Conservation (phyloP, 2,329 filamentous ascomycete species). For the Parastagonospora avenae region DNA sequence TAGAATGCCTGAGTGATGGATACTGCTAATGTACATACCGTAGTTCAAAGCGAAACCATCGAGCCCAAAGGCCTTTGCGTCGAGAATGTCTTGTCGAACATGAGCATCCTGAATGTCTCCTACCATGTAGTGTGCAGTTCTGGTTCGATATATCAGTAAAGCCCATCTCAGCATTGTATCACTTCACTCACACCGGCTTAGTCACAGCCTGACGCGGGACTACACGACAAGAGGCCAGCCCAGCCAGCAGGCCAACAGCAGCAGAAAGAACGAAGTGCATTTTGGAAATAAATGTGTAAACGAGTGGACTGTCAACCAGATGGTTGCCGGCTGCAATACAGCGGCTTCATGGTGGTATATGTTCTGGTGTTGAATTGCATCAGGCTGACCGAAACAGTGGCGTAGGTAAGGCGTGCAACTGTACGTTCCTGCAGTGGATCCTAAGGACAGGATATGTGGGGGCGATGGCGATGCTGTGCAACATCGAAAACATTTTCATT, state of each 20-base stretch:
- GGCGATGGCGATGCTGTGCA: too few relatives aligned
- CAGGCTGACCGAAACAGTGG: not conserved
- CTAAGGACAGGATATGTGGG: too few relatives aligned
- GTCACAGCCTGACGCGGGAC: constrained; percentile 1
- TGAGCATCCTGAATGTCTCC: constrained; percentile 24
- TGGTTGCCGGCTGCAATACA: not conserved
- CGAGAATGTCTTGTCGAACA: constrained; percentile 31
- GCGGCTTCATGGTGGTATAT: not conserved
- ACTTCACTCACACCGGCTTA: constrained; percentile 5
- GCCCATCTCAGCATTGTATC: not conserved
- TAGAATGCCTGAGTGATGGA: not conserved
- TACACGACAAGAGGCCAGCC: constrained; percentile 3
- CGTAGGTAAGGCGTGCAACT: not conserved
- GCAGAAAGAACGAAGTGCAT: constrained; percentile 11
- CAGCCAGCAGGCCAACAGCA: constrained; percentile 5
- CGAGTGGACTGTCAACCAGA: not conserved
- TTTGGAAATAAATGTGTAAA: not conserved
- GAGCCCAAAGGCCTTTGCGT: constrained; percentile 36
- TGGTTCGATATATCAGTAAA: constrained; percentile 6
- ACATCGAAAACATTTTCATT: not conserved
- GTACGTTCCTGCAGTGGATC: too few relatives aligned
- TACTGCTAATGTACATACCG: constrained; percentile 15
- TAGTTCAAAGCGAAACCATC: constrained; percentile 46
- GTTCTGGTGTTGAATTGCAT: not conserved
- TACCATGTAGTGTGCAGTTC: constrained; percentile 33